Base-by-base conservation (phyloP, 2,329 filamentous ascomycete species). In the Hortaea sp. region DNA sequence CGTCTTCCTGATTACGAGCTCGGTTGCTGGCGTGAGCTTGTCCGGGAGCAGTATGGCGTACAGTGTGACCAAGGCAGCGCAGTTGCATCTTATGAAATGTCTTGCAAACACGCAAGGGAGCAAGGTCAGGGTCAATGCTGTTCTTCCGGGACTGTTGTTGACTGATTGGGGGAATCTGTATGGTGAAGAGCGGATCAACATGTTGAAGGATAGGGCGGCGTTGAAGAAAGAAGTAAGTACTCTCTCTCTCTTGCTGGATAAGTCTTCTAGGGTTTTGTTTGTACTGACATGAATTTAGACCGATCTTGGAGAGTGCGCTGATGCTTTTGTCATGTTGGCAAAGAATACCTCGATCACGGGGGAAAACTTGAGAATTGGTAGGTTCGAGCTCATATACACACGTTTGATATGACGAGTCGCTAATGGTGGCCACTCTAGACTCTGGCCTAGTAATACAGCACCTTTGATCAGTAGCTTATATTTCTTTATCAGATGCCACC, bases 51-150 rank as follows among this genome's bases (percentile, higher is more conserved):
- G 73, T 38, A 75, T 81, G 81, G 78, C 86, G 3, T 92, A 92
- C 58, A 73, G 80, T 0, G 81, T 88, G 13, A 84, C 82, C 32
- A 90, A 90, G 62, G 77, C 85, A 0, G 86, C 86, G 7, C 76
- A 77, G 48, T 65, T 85, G 44, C 82, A 85, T 63, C 64, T 84
- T 40, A 79, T 81, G 68, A 81, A 80, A 57, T 77, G 78, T 48
- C 65, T 85, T 38, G 81, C 81, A 3, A 67, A 73, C 45, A 78
- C 77, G 10, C 74, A 82, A 53, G 80, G 80, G 1, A 68, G 72
- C 1, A 82, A 81, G 62, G 68, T 83, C 20, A 68, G 81, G 38
- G 70, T 81, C 29, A 85, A 85, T 62, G 78, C 78, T 37, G 73
- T 85, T 1, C 67, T 78, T 44, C 81, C 81, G 0, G 81, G 81